Base-by-base conservation (phyloP, 441 rosid species). In the Geranium incanum region DNA sequence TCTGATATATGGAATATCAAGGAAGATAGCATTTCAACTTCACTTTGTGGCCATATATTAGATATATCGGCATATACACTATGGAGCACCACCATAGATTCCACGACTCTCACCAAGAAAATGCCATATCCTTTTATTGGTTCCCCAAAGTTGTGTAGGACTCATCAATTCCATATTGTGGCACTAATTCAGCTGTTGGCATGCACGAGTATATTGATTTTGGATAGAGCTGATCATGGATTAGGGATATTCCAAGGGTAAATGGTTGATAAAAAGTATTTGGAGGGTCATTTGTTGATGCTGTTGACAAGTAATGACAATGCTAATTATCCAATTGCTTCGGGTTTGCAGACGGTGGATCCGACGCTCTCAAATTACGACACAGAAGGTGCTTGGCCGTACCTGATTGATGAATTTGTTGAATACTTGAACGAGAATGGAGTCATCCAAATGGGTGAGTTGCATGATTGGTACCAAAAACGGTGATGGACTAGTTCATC, bases 381-480 rank as follows among this genome's bases (percentile, higher is more conserved):
- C 21, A 86, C 96, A 0, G 97, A 95, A 86, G 97, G 97, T 70
- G 98, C 97, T 9, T 95, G 99, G 99, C 98, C 98, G 0, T 95
- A 92, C 81, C 94, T 92, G 43, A 90, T 90, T 4, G 99, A 95
- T 77, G 99, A 95, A 78, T 95, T 95, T 16, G 96, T 88, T 8
- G 99, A 95, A 73, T 90, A 90, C 81, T 76, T 90, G 86, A 68
- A 80, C 60, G 97, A 95, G 83, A 92, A 86, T 68, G 79, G 78
- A 69, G 79, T 90, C 62, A 69, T 81, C 41, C 83, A 76, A 59
- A 84, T 67, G 78, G 59, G 63, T 64, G 50, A 70, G 68, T 67
- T 71, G 45, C 71, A 45, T 0, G 83, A 78, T 55, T 72, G 78
- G 66, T 74, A 73, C 75, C 80, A 50, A 39, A 66, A 67, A 68